Conservation (phyloP, 2,329 filamentous ascomycete species). For the Dendryphion nanum region DNA sequence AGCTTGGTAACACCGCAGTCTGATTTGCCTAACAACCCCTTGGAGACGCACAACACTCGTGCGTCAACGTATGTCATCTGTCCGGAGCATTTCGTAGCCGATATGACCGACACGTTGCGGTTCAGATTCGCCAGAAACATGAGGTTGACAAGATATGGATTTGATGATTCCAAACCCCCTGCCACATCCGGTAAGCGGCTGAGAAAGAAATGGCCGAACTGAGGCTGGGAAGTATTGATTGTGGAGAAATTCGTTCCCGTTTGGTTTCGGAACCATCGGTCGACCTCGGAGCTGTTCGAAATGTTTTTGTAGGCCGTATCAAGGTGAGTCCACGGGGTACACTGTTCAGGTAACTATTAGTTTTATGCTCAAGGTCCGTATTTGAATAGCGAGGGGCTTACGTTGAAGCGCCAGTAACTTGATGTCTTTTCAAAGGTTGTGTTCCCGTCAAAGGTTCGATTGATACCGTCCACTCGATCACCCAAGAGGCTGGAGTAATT, state of each 20-base stretch:
- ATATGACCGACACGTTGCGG: too few species aligned
- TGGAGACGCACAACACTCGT: constrained; percentile 4
- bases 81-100: constrained; percentile 1
- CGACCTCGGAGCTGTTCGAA: constrained; percentile 1
- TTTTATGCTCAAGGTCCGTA: not conserved
- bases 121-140: too few species aligned
- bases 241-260: not conserved
- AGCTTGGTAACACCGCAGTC: constrained; percentile 5
- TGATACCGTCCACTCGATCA: constrained; percentile 6
- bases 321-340: constrained; percentile 2
- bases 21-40: constrained; percentile 2
- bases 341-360: not conserved
- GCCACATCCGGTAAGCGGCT: too few species aligned
- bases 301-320: not conserved
- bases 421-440: constrained; percentile 2
- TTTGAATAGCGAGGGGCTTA: not conserved
- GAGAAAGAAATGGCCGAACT: too few species aligned
- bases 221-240: too few species aligned
- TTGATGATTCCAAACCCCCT: too few species aligned
- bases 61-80: constrained; percentile 5
- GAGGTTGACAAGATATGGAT: too few species aligned
- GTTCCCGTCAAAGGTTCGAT: constrained; percentile 6
- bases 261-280: not conserved
- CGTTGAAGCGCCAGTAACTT: constrained; percentile 1
- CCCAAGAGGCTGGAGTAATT: constrained; percentile 10